Conservation (phyloP, 257 asterid species). For the Nicotiana benthamiana region DNA sequence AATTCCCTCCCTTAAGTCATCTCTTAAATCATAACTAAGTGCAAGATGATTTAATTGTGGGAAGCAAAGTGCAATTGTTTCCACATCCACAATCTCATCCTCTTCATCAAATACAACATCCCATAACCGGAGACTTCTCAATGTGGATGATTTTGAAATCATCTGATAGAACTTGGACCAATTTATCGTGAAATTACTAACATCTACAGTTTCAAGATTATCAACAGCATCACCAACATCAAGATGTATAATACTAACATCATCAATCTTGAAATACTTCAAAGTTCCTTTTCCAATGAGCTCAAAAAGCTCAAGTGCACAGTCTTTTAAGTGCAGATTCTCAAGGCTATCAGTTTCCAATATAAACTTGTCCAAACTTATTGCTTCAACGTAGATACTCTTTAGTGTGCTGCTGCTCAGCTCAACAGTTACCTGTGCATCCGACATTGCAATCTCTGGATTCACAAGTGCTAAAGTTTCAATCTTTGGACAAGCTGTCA, state of each 20-base stretch:
- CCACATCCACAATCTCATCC: constrained; percentile 75
- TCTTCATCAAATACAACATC: constrained; percentile 85
- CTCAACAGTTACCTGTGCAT: constrained; percentile 62
- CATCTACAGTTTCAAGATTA: constrained; percentile 75
- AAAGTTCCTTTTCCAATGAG: constrained; percentile 68
- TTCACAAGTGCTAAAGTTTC: constrained; percentile 47
- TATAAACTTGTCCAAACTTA: constrained; percentile 74
- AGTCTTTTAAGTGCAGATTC: constrained; percentile 76
- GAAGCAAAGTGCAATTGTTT: constrained; percentile 71
- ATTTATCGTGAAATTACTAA: constrained; percentile 76
- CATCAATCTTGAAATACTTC: constrained; percentile 67
- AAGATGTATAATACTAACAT: constrained; percentile 81
- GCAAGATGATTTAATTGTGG: constrained; percentile 64
- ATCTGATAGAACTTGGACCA: constrained; percentile 82
- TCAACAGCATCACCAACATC: constrained; percentile 77
- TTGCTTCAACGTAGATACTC: constrained; percentile 68
- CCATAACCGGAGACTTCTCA: constrained; percentile 81
- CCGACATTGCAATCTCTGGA: constrained; percentile 76
- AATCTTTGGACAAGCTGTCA: constrained; percentile 63
- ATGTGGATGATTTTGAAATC: constrained; percentile 62
- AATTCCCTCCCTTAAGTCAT: constrained; percentile 25
- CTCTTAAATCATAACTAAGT: constrained; percentile 64
- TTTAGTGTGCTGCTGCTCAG: constrained; percentile 58
- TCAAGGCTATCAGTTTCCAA: constrained; percentile 74
- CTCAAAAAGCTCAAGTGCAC: constrained; percentile 69